Evolutionary conservation across 1,284 basidiomycete genomes (phyloP).

Genomic region (Trametes sp.): DNA sequence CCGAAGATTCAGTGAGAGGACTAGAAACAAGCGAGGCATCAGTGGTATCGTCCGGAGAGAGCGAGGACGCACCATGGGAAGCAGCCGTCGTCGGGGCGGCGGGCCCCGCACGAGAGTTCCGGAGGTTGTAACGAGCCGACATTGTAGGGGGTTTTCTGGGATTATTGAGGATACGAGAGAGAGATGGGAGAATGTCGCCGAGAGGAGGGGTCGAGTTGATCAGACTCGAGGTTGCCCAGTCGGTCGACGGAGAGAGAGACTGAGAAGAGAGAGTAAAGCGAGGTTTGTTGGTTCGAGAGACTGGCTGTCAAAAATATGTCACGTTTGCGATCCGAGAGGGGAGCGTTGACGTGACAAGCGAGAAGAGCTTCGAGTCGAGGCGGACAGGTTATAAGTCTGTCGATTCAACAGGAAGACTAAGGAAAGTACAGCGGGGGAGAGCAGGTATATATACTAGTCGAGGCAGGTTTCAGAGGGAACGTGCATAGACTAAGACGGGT

Average conservation of each 20-base stretch:
- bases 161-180: not conserved
- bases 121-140: slow-evolving; percentile 2
- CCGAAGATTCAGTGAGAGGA: not conserved
- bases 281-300: not conserved
- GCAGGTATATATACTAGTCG: too few relatives aligned
- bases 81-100: not conserved
- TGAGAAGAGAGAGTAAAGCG: not conserved
- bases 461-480: too few relatives aligned
- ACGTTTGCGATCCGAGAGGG: not conserved
- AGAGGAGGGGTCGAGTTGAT: slow-evolving; percentile 7
- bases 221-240: slow-evolving; percentile 3
- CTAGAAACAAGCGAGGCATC: not conserved
- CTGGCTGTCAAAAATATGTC: slow-evolving; percentile 8
- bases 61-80: not conserved
- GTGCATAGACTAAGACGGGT: too few relatives aligned
- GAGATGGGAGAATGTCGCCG: slow-evolving; percentile 1
- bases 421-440: too few relatives aligned
- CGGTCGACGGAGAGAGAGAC: not conserved
- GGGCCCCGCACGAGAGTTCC: not conserved
- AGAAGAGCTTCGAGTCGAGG: slow-evolving; percentile 1
- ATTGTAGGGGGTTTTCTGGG: not conserved
- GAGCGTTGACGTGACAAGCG: not conserved
- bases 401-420: not conserved
- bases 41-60: not conserved
- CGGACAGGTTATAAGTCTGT: not conserved